Evolutionary conservation across 139 green algal genomes (phyloP), one percentile per base, ranked within the genome.

Genomic region (Chlamydomonas applanata): DNA sequence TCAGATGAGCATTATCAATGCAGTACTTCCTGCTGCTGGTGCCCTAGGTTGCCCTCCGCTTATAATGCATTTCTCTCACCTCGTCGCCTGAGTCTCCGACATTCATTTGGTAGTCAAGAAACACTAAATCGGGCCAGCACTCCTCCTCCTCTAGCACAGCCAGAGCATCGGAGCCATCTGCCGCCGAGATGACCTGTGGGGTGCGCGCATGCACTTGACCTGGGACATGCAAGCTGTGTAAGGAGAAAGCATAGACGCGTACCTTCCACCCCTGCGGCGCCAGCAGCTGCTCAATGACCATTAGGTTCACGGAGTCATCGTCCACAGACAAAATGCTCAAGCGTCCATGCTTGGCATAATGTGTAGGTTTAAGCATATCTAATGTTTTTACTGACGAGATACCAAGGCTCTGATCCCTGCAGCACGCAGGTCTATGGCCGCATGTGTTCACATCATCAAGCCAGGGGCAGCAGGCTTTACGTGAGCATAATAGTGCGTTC

Each of bases 201-300:
- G n/a, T 59, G 29, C 7, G 9, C 24, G 24, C 57, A 29, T n/a
- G n/a, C 40, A 11, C 40, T 7, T 49, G 40, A 49, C 7, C 40
- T 49, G 40, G 7, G 40, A 9, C 7, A 19, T 7, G 11, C 40
- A 49, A 62, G 7, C 20, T 14, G 24, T 29, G 54, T 62, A 9
- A 62, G 9, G 7, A 11, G 40, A 7, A 49, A 7, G 40, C 40
- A 49, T 49, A 11, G 29, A 9, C 24, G 54, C 71, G 4, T 29
- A 81, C 75, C 52, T 73, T 61, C 75, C 75, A 86, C 4, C 81
- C 81, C 14, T 74, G 5, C 7, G 62, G 62, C 44, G 24, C 24
- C 9, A 86, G 54, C 4, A 82, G 69, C 11, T 79, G 73, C 49
- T 86, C 81, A n/a, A 86, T 77, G 0, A 86, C 81, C 69, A 86